phyloP scores from a whole-genome alignment of 1,139 yeast genomes.

The Ogataea hybrid region DNA sequence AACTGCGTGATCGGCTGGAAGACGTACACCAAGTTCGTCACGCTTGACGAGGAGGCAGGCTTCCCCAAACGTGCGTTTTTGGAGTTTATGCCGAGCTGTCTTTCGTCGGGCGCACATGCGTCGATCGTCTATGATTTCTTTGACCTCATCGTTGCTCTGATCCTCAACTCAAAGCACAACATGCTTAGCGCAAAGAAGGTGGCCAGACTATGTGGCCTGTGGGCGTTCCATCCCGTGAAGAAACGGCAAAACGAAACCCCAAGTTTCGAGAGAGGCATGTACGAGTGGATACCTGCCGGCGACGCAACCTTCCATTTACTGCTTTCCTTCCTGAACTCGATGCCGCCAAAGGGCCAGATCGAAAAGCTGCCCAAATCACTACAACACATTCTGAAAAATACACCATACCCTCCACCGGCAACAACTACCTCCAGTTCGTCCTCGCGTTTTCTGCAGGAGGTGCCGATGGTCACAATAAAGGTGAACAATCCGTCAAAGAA shows the following conservation, averaged over 20 bases:
- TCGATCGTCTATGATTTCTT: conserved; percentile 85
- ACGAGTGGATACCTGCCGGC: conserved; percentile 77
- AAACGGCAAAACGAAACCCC: conserved; percentile 32
- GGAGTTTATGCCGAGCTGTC: conserved; percentile 78
- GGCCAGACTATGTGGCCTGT: conserved; percentile 77
- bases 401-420: conserved; percentile 58
- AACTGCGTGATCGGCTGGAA: conserved; percentile 86
- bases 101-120: conserved; percentile 83
- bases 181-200: conserved; percentile 78
- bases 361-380: conserved; percentile 61
- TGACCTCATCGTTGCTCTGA: conserved; percentile 74
- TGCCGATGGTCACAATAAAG: conserved; percentile 66
- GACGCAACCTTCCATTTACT: conserved; percentile 84
- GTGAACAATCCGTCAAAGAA: conserved; percentile 60
- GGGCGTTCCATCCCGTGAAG: conserved; percentile 63
- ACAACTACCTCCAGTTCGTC: conserved; percentile 35
- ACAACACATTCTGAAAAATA: conserved; percentile 59
- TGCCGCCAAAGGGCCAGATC: conserved; percentile 64
- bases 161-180: conserved; percentile 79
- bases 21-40: conserved; percentile 67
- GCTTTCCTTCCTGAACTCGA: conserved; percentile 73
- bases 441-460: conserved; percentile 46
- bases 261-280: conserved; percentile 68
- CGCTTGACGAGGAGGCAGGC: conserved; percentile 61
- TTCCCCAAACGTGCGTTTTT: conserved; percentile 73